phyloP scores from a whole-genome alignment of 129 eudicot species.

The Pseudognaphalium luteoalbum region DNA sequence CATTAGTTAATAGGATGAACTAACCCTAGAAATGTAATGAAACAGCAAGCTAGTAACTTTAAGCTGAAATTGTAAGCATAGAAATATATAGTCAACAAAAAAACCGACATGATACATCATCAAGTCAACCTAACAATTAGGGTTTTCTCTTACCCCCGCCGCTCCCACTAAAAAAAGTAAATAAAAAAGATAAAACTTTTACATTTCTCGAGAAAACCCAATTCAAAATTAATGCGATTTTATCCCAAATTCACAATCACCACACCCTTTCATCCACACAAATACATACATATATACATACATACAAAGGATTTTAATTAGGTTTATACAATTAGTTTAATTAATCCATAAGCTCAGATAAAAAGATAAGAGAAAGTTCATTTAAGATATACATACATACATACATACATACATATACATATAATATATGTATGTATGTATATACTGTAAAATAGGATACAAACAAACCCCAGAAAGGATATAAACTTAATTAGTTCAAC shows the following conservation, averaged over 20 bases:
- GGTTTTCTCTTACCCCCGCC: conserved; percentile 28
- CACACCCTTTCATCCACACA: conserved; percentile 16
- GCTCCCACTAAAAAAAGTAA: conserved; percentile 36
- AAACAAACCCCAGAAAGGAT: not conserved
- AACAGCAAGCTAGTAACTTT: conserved; percentile 21
- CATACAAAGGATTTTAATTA: not conserved
- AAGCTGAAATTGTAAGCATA: not conserved
- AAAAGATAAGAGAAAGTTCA: not conserved
- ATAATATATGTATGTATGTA: no score
- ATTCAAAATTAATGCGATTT: conserved; percentile 11
- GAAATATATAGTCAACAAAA: conserved; percentile 22
- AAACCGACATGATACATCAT: conserved; percentile 22
- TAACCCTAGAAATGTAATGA: conserved; percentile 27
- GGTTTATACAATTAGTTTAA: conserved; percentile 9
- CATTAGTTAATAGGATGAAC: conserved; percentile 14
- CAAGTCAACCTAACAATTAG: conserved; percentile 35
- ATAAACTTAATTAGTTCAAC: not conserved
- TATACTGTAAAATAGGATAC: not conserved
- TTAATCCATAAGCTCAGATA: not conserved
- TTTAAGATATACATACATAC: not conserved
- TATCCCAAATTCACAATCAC: conserved; percentile 15
- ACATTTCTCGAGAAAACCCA: conserved; percentile 35
- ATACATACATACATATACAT: no score
- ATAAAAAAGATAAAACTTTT: conserved; percentile 28
- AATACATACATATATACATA: not conserved